Evolutionary conservation across 768 basidiomycete genomes (phyloP), one percentile per base, ranked within the genome.

Genomic region (Hysterangium stoloniferum): DNA sequence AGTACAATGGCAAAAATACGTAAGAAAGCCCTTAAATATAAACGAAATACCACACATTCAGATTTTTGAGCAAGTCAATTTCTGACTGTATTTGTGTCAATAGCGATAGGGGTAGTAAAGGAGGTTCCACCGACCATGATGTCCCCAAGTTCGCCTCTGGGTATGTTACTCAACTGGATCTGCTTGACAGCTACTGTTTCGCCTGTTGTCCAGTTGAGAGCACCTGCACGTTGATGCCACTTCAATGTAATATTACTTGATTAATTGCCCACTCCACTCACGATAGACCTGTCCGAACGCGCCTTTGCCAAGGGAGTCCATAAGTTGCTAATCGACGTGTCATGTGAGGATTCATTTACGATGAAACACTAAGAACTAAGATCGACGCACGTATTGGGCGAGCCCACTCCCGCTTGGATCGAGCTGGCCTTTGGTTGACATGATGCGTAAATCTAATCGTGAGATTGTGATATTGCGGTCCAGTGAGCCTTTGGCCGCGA

Each of bases 171-270:
- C 54, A 99, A 69, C 64, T 90, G 86, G 58, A 99, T 95, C 67
- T 97, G 94, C 75, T 99, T 99, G 61, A 99, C 86, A 2, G 96
- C 96, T 35, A 98, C 95, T 2, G 95, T 96, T 71, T 98, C 96
- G 22, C 96, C 96, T 22, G 92, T 97, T 13, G 88, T 86, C 85
- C 91, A 93, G 60, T 95, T 94, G 62, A 95, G 70, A 42, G 87
- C 88, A 57, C 88, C 88, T 90, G 57, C 31, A 41, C 15, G n/a
- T 40, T 12, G 33, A 38, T 32, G 36, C 15, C 36, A 49, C 13
- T 36, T 45, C 38, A 9, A 15, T n/a, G 20, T 24, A 15, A 20
- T n/a, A 36, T 11, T 13, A 43, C 28, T 11, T 11, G 11, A 12
- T 41, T 41, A 17, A 24, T 22, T 25, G 22, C 19, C 37, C 5